Conservation (phyloP, 352 stramenopile genomes). For the Thalassiosira exigua region DNA sequence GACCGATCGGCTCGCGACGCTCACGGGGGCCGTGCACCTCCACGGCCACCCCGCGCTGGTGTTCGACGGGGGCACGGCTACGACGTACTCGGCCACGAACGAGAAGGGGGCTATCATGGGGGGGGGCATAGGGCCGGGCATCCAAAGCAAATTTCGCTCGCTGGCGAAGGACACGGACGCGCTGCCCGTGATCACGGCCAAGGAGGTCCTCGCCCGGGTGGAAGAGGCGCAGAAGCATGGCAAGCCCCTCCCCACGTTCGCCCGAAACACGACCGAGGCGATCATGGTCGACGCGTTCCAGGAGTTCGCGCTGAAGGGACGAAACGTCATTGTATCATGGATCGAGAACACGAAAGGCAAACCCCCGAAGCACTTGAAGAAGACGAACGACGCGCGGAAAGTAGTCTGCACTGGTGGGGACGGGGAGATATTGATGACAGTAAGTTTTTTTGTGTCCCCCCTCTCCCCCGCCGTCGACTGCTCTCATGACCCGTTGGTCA, state of each 20-base stretch:
- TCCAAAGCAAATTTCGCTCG: constrained; percentile 51
- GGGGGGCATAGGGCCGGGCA: constrained; percentile 71
- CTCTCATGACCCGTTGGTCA: too few species aligned
- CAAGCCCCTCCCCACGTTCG: constrained; percentile 52
- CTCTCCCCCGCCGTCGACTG: too few species aligned
- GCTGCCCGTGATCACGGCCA: constrained; percentile 37
- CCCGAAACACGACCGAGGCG: constrained; percentile 49
- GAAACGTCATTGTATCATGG: constrained; percentile 57
- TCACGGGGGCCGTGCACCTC: constrained; percentile 47
- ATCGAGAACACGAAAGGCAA: constrained; percentile 17
- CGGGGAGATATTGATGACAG: constrained; percentile 53
- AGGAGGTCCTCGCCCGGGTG: constrained; percentile 26
- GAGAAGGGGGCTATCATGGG: constrained; percentile 67
- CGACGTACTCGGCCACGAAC: constrained; percentile 73
- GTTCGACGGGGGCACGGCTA: constrained; percentile 79
- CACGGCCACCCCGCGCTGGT: constrained; percentile 65
- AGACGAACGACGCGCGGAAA: constrained; percentile 42
- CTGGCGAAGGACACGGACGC: constrained; percentile 42
- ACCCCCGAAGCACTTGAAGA: not conserved
- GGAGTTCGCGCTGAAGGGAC: constrained; percentile 53
- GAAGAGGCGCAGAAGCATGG: constrained; percentile 10
- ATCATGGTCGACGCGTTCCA: constrained; percentile 57
- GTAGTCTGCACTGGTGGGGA: constrained; percentile 58
- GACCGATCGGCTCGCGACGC: constrained; percentile 67
- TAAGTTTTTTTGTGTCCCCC: too few species aligned